Evolutionary conservation across 345 rosid species (phyloP).

Genomic region (Psidium guajava): DNA sequence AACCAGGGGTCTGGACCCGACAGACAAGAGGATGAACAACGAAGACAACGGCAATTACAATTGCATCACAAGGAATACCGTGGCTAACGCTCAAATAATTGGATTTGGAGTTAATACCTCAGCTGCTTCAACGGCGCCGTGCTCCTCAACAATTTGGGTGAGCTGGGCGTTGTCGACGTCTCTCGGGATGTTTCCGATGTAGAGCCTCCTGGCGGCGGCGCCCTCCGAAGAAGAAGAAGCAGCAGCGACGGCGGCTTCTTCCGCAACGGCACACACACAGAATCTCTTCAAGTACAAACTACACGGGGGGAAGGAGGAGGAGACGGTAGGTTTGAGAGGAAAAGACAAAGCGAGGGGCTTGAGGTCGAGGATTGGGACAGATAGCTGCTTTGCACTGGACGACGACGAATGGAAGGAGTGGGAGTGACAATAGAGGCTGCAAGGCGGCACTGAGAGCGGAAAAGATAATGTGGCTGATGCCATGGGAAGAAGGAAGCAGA

Average conservation of each 20-base stretch:
- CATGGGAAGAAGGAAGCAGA: neutral
- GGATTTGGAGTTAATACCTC: conserved; percentile 31
- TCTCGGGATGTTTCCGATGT: conserved; percentile 78
- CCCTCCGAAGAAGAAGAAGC: conserved; percentile 40
- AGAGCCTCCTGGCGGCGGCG: conserved; percentile 47
- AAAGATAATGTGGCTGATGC: neutral
- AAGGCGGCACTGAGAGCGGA: neutral
- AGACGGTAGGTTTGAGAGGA: neutral
- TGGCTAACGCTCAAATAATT: neutral
- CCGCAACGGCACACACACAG: conserved; percentile 35
- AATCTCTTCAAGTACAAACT: conserved; percentile 14
- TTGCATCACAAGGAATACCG: neutral
- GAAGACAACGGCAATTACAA: neutral
- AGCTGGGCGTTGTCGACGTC: conserved; percentile 45
- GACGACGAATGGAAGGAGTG: neutral
- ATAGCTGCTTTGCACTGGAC: neutral
- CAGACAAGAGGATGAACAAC: neutral
- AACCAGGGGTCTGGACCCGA: neutral
- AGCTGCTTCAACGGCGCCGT: conserved; percentile 67
- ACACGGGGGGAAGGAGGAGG: neutral
- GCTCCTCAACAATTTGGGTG: conserved; percentile 50
- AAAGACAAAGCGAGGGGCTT: neutral
- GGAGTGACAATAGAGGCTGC: neutral
- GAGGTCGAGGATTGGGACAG: conserved; percentile 2
- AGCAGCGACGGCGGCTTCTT: conserved; percentile 18